Conservation (phyloP, 1,139 yeast genomes). For the Protomyces inundatus region DNA sequence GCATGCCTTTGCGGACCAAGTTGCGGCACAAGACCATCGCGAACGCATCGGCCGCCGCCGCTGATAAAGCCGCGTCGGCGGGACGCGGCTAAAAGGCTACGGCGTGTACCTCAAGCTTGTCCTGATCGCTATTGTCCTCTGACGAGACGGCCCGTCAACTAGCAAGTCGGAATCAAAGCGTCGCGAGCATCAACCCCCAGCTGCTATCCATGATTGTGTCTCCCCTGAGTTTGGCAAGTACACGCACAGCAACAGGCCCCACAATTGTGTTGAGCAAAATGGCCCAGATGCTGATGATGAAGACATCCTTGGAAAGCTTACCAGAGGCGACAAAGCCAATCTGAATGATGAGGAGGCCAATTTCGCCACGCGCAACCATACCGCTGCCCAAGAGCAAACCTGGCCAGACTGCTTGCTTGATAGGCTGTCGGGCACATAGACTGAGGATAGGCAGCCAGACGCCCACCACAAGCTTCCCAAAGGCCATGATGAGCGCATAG, state of each 20-base stretch:
- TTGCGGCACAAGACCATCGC: no score
- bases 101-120: no score
- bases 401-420: conserved; percentile 2
- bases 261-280: conserved; percentile 22
- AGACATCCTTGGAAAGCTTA: neutral
- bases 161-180: neutral
- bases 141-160: no score
- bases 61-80: no score
- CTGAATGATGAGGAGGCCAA: conserved; percentile 20
- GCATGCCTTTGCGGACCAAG: no score
- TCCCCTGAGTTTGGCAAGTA: conserved; percentile 1
- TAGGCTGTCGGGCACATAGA: neutral
- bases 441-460: conserved; percentile 6
- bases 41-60: no score
- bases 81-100: no score
- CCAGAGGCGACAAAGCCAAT: neutral
- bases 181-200: neutral
- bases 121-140: no score
- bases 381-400: conserved; percentile 10
- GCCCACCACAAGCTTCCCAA: conserved; percentile 17
- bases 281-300: conserved; percentile 18
- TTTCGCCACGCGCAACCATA: conserved; percentile 27
- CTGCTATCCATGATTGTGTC: neutral
- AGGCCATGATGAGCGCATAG: conserved; percentile 10
- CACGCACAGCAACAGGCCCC: conserved; percentile 23